These are phyloP conservation scores for Tranzscheliella williamsii DNA, from an alignment of 1,284 basidiomycete genomes.

Conservation along the genomic window DNA sequence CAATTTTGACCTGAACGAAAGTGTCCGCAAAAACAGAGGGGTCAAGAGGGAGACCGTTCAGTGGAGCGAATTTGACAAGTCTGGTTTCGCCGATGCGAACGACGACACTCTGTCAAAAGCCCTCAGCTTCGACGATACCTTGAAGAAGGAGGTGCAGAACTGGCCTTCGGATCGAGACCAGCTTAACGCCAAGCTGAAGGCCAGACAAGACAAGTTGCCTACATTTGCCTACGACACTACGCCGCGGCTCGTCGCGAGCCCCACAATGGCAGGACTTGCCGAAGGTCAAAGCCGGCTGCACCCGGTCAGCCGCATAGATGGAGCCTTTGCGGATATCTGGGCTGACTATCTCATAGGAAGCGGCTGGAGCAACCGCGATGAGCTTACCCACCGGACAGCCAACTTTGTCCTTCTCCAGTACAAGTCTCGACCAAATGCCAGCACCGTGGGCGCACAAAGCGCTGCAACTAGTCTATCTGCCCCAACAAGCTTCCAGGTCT, in stretches of 20 bases:
- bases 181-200: conserved; percentile 33
- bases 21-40: conserved; percentile 35
- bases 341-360: conserved; percentile 56
- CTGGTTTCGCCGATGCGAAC: conserved; percentile 37
- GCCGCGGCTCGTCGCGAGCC: conserved; percentile 38
- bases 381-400: conserved; percentile 55
- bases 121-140: conserved; percentile 52
- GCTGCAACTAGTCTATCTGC: conserved; percentile 16
- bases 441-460: conserved; percentile 35
- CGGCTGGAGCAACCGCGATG: conserved; percentile 60
- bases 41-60: conserved; percentile 39
- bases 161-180: conserved; percentile 43
- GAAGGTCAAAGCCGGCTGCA: conserved; percentile 13
- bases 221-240: conserved; percentile 53
- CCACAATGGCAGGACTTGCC: conserved; percentile 15
- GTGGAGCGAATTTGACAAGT: conserved; percentile 53
- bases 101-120: conserved; percentile 33
- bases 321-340: conserved; percentile 56
- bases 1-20: conserved; percentile 55
- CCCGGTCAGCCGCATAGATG: conserved; percentile 51
- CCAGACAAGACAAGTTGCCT: conserved; percentile 35
- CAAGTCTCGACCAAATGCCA: conserved; percentile 37
- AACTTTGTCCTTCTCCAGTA: conserved; percentile 59
- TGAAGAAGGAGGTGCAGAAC: conserved; percentile 47
- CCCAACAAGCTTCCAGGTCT: conserved; percentile 18